Percentiles rank a stretch among this genome's conserved stretches.
phyloP scores from a whole-genome alignment of 768 basidiomycete genomes.

The Multifurca ochricompacta region DNA sequence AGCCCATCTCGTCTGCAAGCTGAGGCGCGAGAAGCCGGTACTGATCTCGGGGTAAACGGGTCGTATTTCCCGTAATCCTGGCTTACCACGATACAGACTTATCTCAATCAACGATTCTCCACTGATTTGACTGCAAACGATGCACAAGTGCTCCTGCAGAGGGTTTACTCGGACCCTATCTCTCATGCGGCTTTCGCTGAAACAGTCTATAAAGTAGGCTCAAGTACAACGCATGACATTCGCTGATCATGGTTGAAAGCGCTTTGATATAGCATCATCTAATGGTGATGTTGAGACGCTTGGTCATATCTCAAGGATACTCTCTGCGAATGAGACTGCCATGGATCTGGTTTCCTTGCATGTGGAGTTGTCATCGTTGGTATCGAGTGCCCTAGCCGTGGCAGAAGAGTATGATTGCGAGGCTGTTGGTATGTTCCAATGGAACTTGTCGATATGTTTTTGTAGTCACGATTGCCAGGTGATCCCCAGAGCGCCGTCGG shows the following conservation, averaged over 20 bases:
- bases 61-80: slow-evolving; percentile 15
- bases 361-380: slow-evolving; percentile 52
- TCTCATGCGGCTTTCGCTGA: slow-evolving; percentile 51
- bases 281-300: slow-evolving; percentile 60
- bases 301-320: slow-evolving; percentile 59
- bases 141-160: slow-evolving; percentile 9
- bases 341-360: slow-evolving; percentile 69
- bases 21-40: slow-evolving; percentile 55
- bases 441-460: background rate
- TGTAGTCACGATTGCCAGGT: slow-evolving; percentile 35
- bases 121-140: slow-evolving; percentile 11
- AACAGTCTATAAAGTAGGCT: slow-evolving; percentile 47
- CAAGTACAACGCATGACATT: background rate
- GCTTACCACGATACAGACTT: slow-evolving; percentile 32
- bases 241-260: slow-evolving; percentile 33
- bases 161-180: slow-evolving; percentile 16
- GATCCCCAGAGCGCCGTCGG: slow-evolving; percentile 79
- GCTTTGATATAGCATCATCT: slow-evolving; percentile 44
- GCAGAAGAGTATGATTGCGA: slow-evolving; percentile 73
- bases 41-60: slow-evolving; percentile 46
- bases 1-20: slow-evolving; percentile 38
- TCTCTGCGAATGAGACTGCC: slow-evolving; percentile 49
- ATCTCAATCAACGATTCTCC: slow-evolving; percentile 48
- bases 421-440: slow-evolving; percentile 61
- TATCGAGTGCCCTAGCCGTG: slow-evolving; percentile 53